Evolutionary conservation across 140 eudicot species (phyloP).

Genomic region (Oenanthe javanica): DNA sequence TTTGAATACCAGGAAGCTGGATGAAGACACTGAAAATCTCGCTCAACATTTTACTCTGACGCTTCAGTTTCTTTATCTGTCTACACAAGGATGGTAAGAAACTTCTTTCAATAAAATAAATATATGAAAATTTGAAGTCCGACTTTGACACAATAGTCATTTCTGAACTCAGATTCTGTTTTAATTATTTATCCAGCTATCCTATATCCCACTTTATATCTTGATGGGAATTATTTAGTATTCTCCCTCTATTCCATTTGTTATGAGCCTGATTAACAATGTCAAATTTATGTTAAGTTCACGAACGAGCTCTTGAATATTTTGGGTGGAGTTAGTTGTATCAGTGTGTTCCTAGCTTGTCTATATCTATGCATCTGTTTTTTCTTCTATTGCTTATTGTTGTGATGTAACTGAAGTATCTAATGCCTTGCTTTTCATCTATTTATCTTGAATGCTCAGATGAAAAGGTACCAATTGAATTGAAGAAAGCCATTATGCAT

Average conservation of each 20-base stretch:
- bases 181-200: neutral
- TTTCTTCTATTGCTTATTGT: neutral
- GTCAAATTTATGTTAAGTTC: too few relatives aligned
- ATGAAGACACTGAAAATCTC: constrained; percentile 89
- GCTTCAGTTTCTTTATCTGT: neutral
- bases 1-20: constrained; percentile 89
- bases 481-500: constrained; percentile 88
- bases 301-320: too few relatives aligned
- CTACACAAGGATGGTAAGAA: neutral
- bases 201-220: neutral
- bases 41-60: neutral
- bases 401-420: neutral
- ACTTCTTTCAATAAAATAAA: neutral
- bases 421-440: neutral
- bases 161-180: neutral
- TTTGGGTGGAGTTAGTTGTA: too few relatives aligned
- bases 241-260: neutral
- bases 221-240: too few relatives aligned
- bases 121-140: neutral
- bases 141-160: neutral
- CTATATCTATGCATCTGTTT: neutral
- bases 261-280: too few relatives aligned
- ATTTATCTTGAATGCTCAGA: constrained; percentile 24
- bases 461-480: constrained; percentile 77
- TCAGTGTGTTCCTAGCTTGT: neutral